Percentiles rank a stretch among this genome's conserved stretches.
These are phyloP conservation scores for Solanum hybrid DNA, from an alignment of 305 asterid genomes.

Conservation along the genomic window DNA sequence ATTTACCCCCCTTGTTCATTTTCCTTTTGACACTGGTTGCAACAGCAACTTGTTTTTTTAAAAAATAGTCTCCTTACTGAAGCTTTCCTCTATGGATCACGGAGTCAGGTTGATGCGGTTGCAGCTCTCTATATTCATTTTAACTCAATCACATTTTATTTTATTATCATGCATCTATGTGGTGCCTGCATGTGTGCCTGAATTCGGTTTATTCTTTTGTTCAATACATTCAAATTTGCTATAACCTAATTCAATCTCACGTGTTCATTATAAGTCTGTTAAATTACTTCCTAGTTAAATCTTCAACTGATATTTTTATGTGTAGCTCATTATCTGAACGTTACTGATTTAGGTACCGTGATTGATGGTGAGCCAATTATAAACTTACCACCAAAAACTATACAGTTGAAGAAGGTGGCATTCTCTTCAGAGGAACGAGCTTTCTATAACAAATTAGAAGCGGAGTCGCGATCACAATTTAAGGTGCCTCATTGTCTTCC, in stretches of 20 bases:
- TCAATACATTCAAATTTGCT: background rate
- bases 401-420: conserved; percentile 55
- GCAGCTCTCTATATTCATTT: background rate
- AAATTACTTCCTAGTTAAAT: background rate
- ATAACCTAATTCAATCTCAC: background rate
- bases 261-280: background rate
- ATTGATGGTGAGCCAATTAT: conserved; percentile 75
- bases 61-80: background rate
- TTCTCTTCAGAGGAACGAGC: conserved; percentile 80
- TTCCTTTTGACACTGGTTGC: background rate
- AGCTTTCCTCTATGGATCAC: background rate
- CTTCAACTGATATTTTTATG: background rate
- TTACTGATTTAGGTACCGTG: conserved; percentile 43
- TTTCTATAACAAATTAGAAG: conserved; percentile 69
- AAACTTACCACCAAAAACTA: conserved; percentile 68
- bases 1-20: background rate
- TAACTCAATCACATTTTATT: background rate
- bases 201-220: background rate
- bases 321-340: conserved; percentile 17
- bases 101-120: background rate
- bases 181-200: background rate
- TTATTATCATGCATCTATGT: background rate
- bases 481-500: conserved; percentile 47
- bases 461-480: conserved; percentile 75
- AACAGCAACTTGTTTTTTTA: background rate